These are phyloP conservation scores for Ascochyta pisi DNA, from an alignment of 2,329 filamentous ascomycete species.

Conservation along the genomic window DNA sequence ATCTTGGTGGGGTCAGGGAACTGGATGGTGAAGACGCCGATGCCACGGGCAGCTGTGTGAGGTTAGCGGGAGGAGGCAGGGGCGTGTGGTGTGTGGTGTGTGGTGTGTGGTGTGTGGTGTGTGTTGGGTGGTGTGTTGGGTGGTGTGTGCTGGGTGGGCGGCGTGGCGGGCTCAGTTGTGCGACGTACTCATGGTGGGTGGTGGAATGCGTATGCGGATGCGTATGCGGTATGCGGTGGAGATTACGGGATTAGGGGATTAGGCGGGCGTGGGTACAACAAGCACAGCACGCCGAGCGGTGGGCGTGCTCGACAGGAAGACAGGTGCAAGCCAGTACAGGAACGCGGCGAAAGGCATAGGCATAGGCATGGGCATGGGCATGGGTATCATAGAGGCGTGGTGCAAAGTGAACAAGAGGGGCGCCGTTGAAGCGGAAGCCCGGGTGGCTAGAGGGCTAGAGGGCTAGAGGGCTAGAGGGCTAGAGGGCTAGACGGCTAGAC, in stretches of 20 bases:
- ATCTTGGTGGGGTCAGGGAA: constrained; percentile 44
- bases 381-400: not conserved
- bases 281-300: not conserved
- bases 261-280: too few species aligned
- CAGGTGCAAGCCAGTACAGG: not conserved
- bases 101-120: not conserved
- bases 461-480: constrained; percentile 5
- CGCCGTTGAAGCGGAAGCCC: constrained; percentile 7
- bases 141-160: not conserved
- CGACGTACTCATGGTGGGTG: constrained; percentile 48
- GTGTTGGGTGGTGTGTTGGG: not conserved
- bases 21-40: constrained; percentile 46
- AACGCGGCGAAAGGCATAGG: not conserved
- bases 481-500: not conserved
- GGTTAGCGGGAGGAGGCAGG: constrained; percentile 18
- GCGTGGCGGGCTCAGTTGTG: constrained; percentile 11
- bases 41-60: constrained; percentile 41
- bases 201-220: not conserved
- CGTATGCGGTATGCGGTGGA: not conserved
- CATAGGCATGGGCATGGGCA: not conserved
- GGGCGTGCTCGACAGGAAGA: constrained; percentile 25
- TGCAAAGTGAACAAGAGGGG: constrained; percentile 8
- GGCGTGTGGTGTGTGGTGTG: not conserved
- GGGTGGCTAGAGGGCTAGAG: constrained; percentile 12
- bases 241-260: constrained; percentile 6